phyloP scores from a whole-genome alignment of 495 filamentous ascomycete genomes.

The Clavariopsis aquatica region DNA sequence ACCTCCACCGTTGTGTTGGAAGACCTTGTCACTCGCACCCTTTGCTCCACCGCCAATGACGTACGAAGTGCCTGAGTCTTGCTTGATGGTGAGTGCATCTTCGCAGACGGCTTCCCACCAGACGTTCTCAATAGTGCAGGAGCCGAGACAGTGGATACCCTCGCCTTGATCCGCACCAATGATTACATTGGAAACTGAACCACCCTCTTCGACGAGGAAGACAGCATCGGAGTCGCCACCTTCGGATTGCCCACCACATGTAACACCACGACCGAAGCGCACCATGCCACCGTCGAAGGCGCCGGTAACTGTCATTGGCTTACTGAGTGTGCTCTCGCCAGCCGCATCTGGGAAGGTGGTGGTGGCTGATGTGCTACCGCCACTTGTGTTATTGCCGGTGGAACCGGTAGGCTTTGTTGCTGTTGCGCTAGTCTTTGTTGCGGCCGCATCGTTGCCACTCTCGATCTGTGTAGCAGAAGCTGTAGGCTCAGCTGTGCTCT shows the following conservation, averaged over 20 bases:
- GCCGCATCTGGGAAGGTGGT: slow-evolving; percentile 12
- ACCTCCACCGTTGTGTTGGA: slow-evolving; percentile 65
- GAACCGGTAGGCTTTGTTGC: not conserved
- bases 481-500: no score
- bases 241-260: slow-evolving; percentile 46
- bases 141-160: slow-evolving; percentile 50
- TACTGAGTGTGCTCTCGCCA: not conserved
- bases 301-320: slow-evolving; percentile 7
- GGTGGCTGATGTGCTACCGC: not conserved
- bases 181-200: slow-evolving; percentile 49
- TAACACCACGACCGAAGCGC: slow-evolving; percentile 25
- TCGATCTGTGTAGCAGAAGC: no score
- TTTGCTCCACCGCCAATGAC: slow-evolving; percentile 62
- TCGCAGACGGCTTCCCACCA: slow-evolving; percentile 48
- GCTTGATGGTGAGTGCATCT: slow-evolving; percentile 49
- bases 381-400: not conserved
- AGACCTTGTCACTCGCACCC: slow-evolving; percentile 61
- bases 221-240: slow-evolving; percentile 47
- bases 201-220: slow-evolving; percentile 49
- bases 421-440: slow-evolving; percentile 6
- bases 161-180: slow-evolving; percentile 51
- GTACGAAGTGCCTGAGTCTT: slow-evolving; percentile 43
- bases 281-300: slow-evolving; percentile 20
- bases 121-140: slow-evolving; percentile 52
- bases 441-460: not conserved